Percentiles rank a stretch among this genome's conserved stretches.
Conservation (phyloP, 345 rosid species). For the Melastoma malabathricum region DNA sequence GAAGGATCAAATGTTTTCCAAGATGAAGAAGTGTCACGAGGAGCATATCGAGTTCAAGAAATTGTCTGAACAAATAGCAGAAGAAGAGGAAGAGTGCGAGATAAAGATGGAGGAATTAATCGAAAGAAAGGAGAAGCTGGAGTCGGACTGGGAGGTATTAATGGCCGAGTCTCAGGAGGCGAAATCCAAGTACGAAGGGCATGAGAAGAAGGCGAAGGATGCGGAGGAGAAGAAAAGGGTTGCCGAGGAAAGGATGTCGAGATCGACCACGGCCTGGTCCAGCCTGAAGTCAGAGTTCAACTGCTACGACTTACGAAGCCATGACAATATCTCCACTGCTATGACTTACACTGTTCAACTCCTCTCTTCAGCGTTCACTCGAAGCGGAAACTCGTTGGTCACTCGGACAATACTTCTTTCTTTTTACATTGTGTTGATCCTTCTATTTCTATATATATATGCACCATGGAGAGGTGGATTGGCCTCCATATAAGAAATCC, state of each 20-base stretch:
- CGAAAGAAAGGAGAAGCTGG: conserved; percentile 3
- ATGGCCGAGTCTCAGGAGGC: conserved; percentile 7
- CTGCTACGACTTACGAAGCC: too few species aligned
- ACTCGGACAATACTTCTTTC: too few species aligned
- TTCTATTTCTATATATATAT: too few species aligned
- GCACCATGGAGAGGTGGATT: too few species aligned
- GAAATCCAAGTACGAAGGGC: conserved; percentile 1
- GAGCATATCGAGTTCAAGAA: conserved; percentile 3
- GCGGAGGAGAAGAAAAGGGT: conserved; percentile 11
- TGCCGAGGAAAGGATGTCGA: conserved; percentile 13
- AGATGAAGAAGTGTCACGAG: conserved; percentile 10
- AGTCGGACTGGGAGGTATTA: conserved; percentile 6
- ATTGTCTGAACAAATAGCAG: background rate
- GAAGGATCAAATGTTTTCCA: conserved; percentile 7
- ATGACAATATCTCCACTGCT: too few species aligned
- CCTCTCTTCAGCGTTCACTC: too few species aligned
- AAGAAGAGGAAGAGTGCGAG: conserved; percentile 8
- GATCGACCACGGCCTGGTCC: conserved; percentile 11
- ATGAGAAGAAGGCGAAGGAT: conserved; percentile 3
- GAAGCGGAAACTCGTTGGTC: too few species aligned
- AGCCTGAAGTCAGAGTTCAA: conserved; percentile 6
- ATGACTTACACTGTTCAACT: too few species aligned
- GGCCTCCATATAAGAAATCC: too few species aligned
- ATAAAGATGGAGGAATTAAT: conserved; percentile 3
- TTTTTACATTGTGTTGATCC: too few species aligned